Evolutionary conservation across 345 rosid species (phyloP), one percentile per base, ranked within the genome.

Genomic region (Euphorbia peplus): DNA sequence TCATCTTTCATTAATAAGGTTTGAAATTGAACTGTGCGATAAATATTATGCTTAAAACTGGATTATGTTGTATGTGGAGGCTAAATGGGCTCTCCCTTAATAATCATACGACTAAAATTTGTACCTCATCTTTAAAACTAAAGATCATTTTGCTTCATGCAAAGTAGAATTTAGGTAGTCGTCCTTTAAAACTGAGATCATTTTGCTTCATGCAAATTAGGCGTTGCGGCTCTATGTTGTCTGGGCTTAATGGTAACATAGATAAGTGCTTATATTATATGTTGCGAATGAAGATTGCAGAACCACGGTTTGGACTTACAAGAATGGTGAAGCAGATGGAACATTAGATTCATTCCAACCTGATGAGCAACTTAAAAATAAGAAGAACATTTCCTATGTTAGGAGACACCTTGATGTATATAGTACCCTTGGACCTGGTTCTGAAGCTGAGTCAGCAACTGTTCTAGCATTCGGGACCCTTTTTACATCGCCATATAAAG

Each of bases 381-480:
- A 88, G 26, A 95, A 81, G 86, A 90, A 88, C 37, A 5, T 87
- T 57, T 58, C 88, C 0, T 88, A 81, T 61, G 80, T 84, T 66
- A 91, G 97, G 80, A 85, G 77, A 64, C 95, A 88, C 0, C 75
- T 70, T 46, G 91, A 90, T 80, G 88, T 88, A 64, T 84, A 68
- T 51, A 87, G 79, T 80, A 44, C 73, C 64, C 86, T 90, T 54
- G 96, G 99, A n/a, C 87, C 86, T 69, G 90, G 92, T 64, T 81
- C 88, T 8, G 79, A 77, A 83, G 90, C 91, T 35, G 88, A 84
- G 35, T 77, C 81, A 24, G 96, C 81, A 19, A 63, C 80, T 68
- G 77, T 95, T 73, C 54, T 92, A 51, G 88, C 96, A 59, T 95
- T 95, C 64, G 99, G 98, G 66, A 88, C 88, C 70, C 92, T 95